Evolutionary conservation across 805 yeast species (phyloP).

Genomic region (Saccharomycopsis malanga): DNA sequence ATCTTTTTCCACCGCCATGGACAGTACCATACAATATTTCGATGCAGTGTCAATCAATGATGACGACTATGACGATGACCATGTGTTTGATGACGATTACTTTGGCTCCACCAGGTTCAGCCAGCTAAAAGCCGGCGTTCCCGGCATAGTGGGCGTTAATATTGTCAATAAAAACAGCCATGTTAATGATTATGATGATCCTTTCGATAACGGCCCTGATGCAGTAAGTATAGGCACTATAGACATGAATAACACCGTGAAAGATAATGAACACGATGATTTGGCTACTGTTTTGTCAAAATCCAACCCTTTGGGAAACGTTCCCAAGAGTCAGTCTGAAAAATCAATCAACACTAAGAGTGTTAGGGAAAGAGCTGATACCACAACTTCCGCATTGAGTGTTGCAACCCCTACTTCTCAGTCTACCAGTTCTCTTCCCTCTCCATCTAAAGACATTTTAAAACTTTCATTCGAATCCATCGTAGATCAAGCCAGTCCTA

Average conservation of each 20-base stretch:
- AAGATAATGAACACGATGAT: neutral
- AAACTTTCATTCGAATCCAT: slow-evolving; percentile 5
- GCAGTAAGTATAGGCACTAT: no score
- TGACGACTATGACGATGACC: slow-evolving; percentile 11
- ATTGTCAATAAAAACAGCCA: slow-evolving; percentile 12
- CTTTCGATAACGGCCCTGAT: neutral
- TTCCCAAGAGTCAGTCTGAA: neutral
- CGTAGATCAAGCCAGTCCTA: neutral
- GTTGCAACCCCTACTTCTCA: neutral
- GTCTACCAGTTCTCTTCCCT: slow-evolving; percentile 7
- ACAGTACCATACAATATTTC: slow-evolving; percentile 11
- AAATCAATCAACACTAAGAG: no score
- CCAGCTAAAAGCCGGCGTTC: slow-evolving; percentile 2
- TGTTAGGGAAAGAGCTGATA: no score
- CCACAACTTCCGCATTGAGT: neutral
- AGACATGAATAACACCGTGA: neutral
- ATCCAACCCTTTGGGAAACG: no score
- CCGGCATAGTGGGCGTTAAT: slow-evolving; percentile 19
- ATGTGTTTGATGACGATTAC: slow-evolving; percentile 1
- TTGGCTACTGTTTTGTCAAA: neutral
- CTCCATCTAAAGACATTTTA: slow-evolving; percentile 10
- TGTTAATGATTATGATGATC: slow-evolving; percentile 4
- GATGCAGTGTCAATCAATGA: slow-evolving; percentile 17
- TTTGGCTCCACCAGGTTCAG: slow-evolving; percentile 6
- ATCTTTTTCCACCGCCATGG: slow-evolving; percentile 12